Percentiles rank a stretch among this genome's conserved stretches.
phyloP scores from a whole-genome alignment of 2,329 filamentous ascomycete genomes.

The Microcyclospora tardicrescens region DNA sequence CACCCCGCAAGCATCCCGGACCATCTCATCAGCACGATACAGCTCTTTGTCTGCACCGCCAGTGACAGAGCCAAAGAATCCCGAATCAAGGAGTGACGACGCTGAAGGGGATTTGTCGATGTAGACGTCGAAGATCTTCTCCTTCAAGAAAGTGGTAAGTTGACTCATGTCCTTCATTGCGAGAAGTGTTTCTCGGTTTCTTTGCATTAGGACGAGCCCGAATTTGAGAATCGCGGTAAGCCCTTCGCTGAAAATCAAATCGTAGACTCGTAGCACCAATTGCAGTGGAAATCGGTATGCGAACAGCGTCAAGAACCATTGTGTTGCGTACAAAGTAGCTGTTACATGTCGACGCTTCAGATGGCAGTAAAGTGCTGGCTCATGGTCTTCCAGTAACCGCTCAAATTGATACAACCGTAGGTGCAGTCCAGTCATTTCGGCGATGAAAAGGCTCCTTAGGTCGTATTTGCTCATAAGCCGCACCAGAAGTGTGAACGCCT shows the following conservation, averaged over 20 bases:
- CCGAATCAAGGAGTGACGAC: conserved; percentile 86
- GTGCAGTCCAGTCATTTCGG: conserved; percentile 93
- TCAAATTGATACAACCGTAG: conserved; percentile 92
- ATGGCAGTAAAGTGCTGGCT: conserved; percentile 90
- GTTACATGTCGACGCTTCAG: conserved; percentile 76
- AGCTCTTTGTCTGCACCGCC: conserved; percentile 87
- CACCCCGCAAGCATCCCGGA: conserved; percentile 81
- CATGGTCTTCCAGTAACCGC: conserved; percentile 79
- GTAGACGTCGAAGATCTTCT: conserved; percentile 90
- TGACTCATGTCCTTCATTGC: conserved; percentile 83
- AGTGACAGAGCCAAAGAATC: conserved; percentile 90
- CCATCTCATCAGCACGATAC: conserved; percentile 84
- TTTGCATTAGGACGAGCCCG: conserved; percentile 89
- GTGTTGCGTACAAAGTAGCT: conserved; percentile 87
- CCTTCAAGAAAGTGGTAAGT: conserved; percentile 81
- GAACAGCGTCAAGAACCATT: conserved; percentile 98
- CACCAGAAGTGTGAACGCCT: conserved; percentile 87
- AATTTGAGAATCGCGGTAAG: conserved; percentile 83
- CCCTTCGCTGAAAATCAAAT: conserved; percentile 86
- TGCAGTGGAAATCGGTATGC: conserved; percentile 95
- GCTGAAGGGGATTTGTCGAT: conserved; percentile 88
- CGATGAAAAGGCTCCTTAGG: conserved; percentile 79
- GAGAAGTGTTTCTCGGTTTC: conserved; percentile 68
- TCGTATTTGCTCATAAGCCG: conserved; percentile 95
- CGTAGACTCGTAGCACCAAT: conserved; percentile 90